Evolutionary conservation across 2,329 filamentous ascomycete genomes (phyloP).

Genomic region (Cryphonectria parasitica): DNA sequence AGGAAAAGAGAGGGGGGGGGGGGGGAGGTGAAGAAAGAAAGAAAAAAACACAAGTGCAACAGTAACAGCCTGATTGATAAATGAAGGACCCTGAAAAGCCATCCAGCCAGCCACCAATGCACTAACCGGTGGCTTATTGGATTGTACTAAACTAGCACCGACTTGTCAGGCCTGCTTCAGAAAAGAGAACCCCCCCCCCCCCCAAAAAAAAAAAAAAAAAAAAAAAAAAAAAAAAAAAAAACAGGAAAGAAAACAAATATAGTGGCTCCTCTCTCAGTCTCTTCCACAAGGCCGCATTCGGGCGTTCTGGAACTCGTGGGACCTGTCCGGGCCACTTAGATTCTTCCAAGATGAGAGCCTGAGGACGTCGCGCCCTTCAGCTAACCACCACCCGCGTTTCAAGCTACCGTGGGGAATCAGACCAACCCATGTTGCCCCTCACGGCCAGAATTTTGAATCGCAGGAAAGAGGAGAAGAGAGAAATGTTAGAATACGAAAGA

Average conservation of each 20-base stretch:
- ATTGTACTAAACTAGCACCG: background rate
- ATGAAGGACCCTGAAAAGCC: background rate
- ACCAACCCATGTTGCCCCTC: background rate
- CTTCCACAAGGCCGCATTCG: background rate
- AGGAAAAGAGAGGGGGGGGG: too few relatives aligned
- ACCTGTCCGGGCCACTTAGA: background rate
- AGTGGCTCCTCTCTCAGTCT: background rate
- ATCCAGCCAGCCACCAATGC: background rate
- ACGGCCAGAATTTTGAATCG: background rate
- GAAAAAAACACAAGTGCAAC: background rate
- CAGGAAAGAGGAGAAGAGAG: too few relatives aligned
- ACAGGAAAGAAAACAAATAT: background rate
- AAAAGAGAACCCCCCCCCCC: too few relatives aligned
- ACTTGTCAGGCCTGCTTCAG: background rate
- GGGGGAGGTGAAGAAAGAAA: too few relatives aligned
- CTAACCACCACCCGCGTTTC: background rate
- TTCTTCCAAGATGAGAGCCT: background rate
- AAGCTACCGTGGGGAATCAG: background rate
- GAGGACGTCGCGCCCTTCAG: background rate
- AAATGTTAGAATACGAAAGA: background rate
- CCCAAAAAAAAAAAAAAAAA: too few relatives aligned
- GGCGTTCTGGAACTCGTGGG: background rate
- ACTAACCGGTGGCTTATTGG: background rate
- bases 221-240: too few relatives aligned
- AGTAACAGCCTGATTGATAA: background rate